Conservation (phyloP, 2,329 filamentous ascomycete genomes). For the Claviceps lovelessii region DNA sequence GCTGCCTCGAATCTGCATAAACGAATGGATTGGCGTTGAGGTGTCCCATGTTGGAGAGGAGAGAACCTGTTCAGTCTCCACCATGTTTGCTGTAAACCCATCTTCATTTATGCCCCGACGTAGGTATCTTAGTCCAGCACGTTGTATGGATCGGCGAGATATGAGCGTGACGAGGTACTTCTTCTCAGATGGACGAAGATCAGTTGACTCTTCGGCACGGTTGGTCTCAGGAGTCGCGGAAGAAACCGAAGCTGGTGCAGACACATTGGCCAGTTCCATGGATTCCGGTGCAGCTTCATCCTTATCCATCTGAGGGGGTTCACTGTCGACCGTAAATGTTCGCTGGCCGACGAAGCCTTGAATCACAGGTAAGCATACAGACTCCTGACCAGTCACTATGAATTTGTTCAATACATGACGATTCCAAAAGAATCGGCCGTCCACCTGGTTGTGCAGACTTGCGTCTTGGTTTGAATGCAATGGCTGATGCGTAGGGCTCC, state of each 20-base stretch:
- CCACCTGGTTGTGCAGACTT: constrained; percentile 58
- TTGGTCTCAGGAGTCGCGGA: constrained; percentile 14
- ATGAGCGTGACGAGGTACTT: constrained; percentile 73
- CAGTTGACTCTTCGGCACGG: constrained; percentile 18
- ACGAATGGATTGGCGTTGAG: constrained; percentile 56
- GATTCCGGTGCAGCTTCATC: constrained; percentile 26
- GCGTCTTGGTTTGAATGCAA: constrained; percentile 10
- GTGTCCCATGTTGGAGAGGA: constrained; percentile 54
- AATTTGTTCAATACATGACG: constrained; percentile 59
- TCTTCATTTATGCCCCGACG: constrained; percentile 83
- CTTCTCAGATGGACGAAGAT: constrained; percentile 34
- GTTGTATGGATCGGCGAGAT: constrained; percentile 73
- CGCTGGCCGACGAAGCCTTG: constrained; percentile 89
- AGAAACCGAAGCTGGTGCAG: constrained; percentile 14
- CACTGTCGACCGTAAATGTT: constrained; percentile 57
- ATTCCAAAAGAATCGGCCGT: constrained; percentile 87
- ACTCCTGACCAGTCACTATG: constrained; percentile 55
- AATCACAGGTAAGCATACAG: constrained; percentile 65
- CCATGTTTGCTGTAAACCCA: constrained; percentile 74
- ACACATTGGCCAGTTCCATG: constrained; percentile 29
- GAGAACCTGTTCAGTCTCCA: constrained; percentile 91
- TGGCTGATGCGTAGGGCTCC: constrained; percentile 32
- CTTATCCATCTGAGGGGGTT: constrained; percentile 39
- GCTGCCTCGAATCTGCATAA: constrained; percentile 76
- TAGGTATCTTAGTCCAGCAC: constrained; percentile 79